A percentile compares a stretch with the other conserved stretches of the same genome.
These are phyloP conservation scores for Lasiosphaeria ovina DNA, from an alignment of 495 filamentous ascomycete genomes.

Conservation along the genomic window DNA sequence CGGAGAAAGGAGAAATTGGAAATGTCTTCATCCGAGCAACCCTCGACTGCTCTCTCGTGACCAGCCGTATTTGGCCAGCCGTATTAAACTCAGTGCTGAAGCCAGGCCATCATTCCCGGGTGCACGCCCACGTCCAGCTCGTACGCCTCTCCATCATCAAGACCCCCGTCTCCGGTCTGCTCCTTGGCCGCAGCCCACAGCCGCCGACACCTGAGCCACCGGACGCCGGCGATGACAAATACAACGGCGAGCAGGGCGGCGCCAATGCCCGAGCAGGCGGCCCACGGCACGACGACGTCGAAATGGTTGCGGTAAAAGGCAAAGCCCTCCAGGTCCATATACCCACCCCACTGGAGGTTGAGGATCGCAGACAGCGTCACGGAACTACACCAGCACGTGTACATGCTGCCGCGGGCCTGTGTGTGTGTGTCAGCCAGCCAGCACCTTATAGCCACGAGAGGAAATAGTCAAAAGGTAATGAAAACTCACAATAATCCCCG, in stretches of 20 bases:
- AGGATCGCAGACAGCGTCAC: neutral
- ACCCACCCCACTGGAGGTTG: slow-evolving; percentile 14
- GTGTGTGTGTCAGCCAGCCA: neutral
- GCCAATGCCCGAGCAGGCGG: neutral
- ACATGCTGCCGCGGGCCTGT: slow-evolving; percentile 37
- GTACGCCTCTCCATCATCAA: too few species aligned
- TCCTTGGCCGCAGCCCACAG: neutral
- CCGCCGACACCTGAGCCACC: slow-evolving; percentile 3
- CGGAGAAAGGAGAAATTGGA: too few species aligned
- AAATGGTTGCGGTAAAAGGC: slow-evolving; percentile 13
- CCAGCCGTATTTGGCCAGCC: too few species aligned
- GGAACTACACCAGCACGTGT: slow-evolving; percentile 14
- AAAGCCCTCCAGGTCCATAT: slow-evolving; percentile 26
- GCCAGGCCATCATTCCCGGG: too few species aligned
- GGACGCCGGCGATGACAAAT: neutral
- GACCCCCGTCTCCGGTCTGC: neutral
- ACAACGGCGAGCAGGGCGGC: neutral
- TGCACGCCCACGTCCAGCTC: too few species aligned
- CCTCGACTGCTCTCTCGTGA: too few species aligned
- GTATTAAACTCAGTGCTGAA: too few species aligned
- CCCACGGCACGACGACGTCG: neutral
- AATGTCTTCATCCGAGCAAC: too few species aligned
- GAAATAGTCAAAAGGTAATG: neutral
- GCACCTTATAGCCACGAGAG: neutral
- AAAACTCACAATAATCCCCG: neutral